A percentile compares a stretch with the other conserved stretches of the same genome.
phyloP scores from a whole-genome alignment of 73 alveolate genomes.

The Blepharisma stoltei region DNA sequence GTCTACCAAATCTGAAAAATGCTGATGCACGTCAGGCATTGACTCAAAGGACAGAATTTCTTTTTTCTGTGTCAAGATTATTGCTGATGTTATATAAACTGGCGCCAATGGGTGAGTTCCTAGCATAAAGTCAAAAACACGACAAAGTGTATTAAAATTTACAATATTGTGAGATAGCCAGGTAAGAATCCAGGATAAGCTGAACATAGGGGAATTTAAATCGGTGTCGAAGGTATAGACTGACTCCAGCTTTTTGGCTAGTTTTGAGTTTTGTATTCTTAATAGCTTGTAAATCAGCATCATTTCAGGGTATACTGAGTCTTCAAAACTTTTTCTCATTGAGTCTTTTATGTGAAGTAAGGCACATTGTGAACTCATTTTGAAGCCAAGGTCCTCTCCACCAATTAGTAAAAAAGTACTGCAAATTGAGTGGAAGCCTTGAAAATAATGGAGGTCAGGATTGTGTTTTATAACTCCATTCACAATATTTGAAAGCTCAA shows the following conservation, averaged over 20 bases:
- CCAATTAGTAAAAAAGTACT: background rate
- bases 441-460: conserved; percentile 7
- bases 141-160: background rate
- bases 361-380: conserved; percentile 16
- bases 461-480: background rate
- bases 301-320: background rate
- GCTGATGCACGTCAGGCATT: background rate
- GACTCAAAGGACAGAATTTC: background rate
- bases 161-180: background rate
- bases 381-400: background rate
- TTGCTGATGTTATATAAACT: background rate
- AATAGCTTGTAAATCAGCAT: background rate
- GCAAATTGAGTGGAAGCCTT: conserved; percentile 8
- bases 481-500: background rate
- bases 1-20: background rate
- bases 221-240: background rate
- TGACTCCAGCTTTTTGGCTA: background rate
- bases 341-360: background rate
- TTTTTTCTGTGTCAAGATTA: background rate
- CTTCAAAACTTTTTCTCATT: conserved; percentile 7
- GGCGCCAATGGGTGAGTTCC: conserved; percentile 1
- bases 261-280: background rate
- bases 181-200: background rate
- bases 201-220: conserved; percentile 12
- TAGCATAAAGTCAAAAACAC: background rate